These are phyloP conservation scores for Bauhinia variegata DNA, from an alignment of 306 rosid species.

Conservation along the genomic window DNA sequence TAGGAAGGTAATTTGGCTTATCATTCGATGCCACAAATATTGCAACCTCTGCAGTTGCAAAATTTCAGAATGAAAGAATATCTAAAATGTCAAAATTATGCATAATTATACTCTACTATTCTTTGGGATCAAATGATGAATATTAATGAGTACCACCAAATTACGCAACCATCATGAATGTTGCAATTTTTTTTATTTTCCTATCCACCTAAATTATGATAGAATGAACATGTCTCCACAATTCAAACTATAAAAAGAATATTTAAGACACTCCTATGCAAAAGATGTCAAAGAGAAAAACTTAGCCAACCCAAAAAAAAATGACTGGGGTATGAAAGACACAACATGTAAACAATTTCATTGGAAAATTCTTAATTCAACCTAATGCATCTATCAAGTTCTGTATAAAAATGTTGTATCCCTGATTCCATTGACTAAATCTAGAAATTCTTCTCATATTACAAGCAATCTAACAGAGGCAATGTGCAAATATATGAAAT, in stretches of 20 bases:
- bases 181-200: not conserved
- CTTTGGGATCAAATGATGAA: conserved; percentile 15
- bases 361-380: conserved; percentile 17
- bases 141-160: not conserved
- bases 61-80: conserved; percentile 10
- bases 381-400: conserved; percentile 2
- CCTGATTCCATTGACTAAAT: conserved; percentile 19
- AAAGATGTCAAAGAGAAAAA: not conserved
- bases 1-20: conserved; percentile 10
- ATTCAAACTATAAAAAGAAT: not conserved
- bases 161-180: not conserved
- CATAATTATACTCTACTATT: conserved; percentile 19
- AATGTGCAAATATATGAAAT: conserved; percentile 20
- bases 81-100: conserved; percentile 8
- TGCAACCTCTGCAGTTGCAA: conserved; percentile 17
- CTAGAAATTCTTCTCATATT: conserved; percentile 10
- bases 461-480: conserved; percentile 8
- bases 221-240: not conserved
- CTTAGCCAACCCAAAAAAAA: not conserved
- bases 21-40: conserved; percentile 22
- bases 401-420: not conserved
- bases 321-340: not conserved
- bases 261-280: not conserved
- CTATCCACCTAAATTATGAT: not conserved
- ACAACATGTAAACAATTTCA: not conserved